These are phyloP conservation scores for Sporisorium reilianum DNA, from an alignment of 1,284 basidiomycete genomes.

Conservation along the genomic window DNA sequence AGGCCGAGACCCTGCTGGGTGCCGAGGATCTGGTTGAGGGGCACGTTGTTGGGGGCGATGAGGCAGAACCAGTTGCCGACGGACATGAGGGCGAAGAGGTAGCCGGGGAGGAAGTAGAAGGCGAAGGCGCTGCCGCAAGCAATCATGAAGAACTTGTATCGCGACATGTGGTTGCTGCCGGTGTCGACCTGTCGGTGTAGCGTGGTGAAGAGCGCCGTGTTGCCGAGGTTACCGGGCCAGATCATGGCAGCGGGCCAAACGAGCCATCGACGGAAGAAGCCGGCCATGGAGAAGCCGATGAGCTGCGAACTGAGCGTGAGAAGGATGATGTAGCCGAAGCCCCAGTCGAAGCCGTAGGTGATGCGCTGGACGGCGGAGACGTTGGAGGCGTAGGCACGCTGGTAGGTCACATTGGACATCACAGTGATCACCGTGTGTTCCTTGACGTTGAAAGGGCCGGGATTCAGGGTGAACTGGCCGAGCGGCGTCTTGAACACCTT, in stretches of 20 bases:
- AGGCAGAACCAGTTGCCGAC: slow-evolving; percentile 63
- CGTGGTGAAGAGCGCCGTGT: slow-evolving; percentile 58
- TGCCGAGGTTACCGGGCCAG: slow-evolving; percentile 61
- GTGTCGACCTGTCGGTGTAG: slow-evolving; percentile 56
- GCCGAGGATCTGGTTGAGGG: slow-evolving; percentile 64
- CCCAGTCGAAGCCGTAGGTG: slow-evolving; percentile 48
- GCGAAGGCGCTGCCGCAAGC: slow-evolving; percentile 45
- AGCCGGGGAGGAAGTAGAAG: slow-evolving; percentile 64
- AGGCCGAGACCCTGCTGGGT: slow-evolving; percentile 55
- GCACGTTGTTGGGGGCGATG: slow-evolving; percentile 61
- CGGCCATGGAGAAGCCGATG: slow-evolving; percentile 62
- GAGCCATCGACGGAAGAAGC: slow-evolving; percentile 60
- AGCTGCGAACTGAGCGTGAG: slow-evolving; percentile 71
- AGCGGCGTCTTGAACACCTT: slow-evolving; percentile 50
- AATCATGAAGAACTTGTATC: slow-evolving; percentile 57
- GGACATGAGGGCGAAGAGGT: slow-evolving; percentile 59
- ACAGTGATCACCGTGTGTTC: slow-evolving; percentile 67
- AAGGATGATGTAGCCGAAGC: slow-evolving; percentile 71
- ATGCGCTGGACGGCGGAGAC: slow-evolving; percentile 59
- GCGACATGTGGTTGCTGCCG: slow-evolving; percentile 71
- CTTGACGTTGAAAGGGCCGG: slow-evolving; percentile 66
- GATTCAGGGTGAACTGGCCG: slow-evolving; percentile 59
- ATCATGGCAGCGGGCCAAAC: slow-evolving; percentile 66
- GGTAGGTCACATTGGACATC: slow-evolving; percentile 70
- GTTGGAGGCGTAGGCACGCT: slow-evolving; percentile 69